Conservation (phyloP, 257 asterid genomes). For the Nicotiana otophora region DNA sequence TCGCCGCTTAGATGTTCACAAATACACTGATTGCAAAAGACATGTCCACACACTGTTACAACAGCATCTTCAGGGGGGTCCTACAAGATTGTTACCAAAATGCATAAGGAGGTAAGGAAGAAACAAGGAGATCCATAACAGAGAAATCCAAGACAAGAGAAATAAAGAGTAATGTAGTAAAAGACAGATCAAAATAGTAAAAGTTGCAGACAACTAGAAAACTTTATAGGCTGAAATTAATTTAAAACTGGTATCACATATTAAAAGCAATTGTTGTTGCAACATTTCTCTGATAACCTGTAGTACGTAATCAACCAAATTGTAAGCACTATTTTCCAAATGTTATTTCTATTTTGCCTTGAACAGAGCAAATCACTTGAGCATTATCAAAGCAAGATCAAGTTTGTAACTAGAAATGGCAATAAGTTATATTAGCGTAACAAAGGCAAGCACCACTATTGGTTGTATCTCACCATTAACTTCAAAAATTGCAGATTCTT, state of each 20-base stretch:
- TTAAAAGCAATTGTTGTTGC: not conserved
- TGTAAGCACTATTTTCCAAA: not conserved
- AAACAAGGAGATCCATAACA: constrained; percentile 5
- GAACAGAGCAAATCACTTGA: not conserved
- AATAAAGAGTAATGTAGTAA: not conserved
- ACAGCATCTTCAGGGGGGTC: constrained; percentile 98
- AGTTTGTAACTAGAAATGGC: not conserved
- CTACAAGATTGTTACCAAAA: constrained; percentile 33
- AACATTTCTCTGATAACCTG: not conserved
- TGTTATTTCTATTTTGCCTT: not conserved
- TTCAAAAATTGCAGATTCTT: not conserved
- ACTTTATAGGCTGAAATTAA: not conserved
- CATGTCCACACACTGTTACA: constrained; percentile 85
- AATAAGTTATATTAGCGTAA: not conserved
- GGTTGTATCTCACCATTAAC: not conserved
- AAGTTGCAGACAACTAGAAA: not conserved
- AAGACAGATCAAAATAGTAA: not conserved
- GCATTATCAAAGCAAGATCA: not conserved
- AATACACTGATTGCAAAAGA: constrained; percentile 93
- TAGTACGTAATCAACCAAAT: not conserved
- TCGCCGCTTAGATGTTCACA: constrained; percentile 78
- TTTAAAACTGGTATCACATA: not conserved
- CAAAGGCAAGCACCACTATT: not conserved
- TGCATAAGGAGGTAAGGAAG: not conserved
- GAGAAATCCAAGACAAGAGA: not conserved